Evolutionary conservation across 768 basidiomycete species (phyloP).

Genomic region (Paxillus rubicundulus): DNA sequence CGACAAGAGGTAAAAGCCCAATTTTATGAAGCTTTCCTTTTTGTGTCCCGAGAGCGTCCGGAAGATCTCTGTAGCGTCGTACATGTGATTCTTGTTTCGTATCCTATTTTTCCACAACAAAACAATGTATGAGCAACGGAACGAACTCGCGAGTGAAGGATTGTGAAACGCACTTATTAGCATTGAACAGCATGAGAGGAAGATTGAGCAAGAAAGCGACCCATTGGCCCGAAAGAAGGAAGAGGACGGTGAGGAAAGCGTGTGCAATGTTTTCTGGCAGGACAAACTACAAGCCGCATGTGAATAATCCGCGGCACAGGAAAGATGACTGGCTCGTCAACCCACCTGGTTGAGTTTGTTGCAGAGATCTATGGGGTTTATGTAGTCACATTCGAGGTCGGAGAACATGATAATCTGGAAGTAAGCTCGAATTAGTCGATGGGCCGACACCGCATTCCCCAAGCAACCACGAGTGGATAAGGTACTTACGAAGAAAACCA

Average conservation of each 20-base stretch:
- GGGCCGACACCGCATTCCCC: neutral
- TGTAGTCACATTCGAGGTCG: conserved; percentile 98
- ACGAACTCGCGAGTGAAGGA: neutral
- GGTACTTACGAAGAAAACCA: conserved; percentile 95
- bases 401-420: conserved; percentile 99
- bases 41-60: conserved; percentile 91
- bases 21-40: conserved; percentile 93
- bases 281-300: conserved; percentile 68
- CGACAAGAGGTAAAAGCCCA: conserved; percentile 88
- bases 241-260: conserved; percentile 84
- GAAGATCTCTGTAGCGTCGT: conserved; percentile 99
- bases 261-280: conserved; percentile 95
- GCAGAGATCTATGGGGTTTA: conserved; percentile 99
- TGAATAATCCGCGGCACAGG: neutral
- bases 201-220: conserved; percentile 86
- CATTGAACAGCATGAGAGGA: conserved; percentile 86
- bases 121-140: neutral
- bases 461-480: neutral
- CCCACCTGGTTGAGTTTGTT: conserved; percentile 96
- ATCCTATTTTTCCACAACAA: conserved; percentile 51
- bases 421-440: neutral
- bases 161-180: conserved; percentile 75
- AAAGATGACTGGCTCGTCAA: conserved; percentile 4
- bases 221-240: conserved; percentile 97
- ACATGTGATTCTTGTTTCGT: conserved; percentile 93